These are phyloP conservation scores for Podosphaera xanthii DNA, from an alignment of 2,329 filamentous ascomycete genomes.

Conservation along the genomic window DNA sequence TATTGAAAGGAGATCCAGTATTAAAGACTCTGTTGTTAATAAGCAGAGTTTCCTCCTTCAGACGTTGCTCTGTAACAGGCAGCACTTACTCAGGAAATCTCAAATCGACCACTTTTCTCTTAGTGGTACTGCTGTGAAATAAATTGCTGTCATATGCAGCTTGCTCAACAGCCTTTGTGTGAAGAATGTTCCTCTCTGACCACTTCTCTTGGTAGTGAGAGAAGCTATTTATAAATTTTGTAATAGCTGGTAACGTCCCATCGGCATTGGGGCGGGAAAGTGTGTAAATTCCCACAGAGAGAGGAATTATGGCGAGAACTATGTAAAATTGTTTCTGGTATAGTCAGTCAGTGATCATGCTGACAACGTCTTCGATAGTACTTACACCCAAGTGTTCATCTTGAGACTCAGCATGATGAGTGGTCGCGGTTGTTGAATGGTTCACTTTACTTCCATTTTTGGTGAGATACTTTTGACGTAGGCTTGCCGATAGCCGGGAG, in stretches of 20 bases:
- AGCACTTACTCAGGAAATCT: slow-evolving; percentile 39
- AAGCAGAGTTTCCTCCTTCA: not conserved
- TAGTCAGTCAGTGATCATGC: slow-evolving; percentile 5
- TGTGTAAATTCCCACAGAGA: slow-evolving; percentile 22
- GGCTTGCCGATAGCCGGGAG: slow-evolving; percentile 11
- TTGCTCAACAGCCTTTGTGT: slow-evolving; percentile 36
- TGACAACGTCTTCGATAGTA: slow-evolving; percentile 6
- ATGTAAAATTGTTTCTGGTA: slow-evolving; percentile 24
- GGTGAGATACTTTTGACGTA: slow-evolving; percentile 7
- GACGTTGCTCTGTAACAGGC: not conserved
- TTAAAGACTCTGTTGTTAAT: slow-evolving; percentile 33
- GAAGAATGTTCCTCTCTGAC: slow-evolving; percentile 33
- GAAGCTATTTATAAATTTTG: slow-evolving; percentile 30
- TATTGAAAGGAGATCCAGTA: slow-evolving; percentile 37
- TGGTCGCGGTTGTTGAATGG: slow-evolving; percentile 6
- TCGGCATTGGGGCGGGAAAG: slow-evolving; percentile 18
- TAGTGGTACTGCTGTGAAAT: slow-evolving; percentile 24
- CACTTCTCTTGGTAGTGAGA: slow-evolving; percentile 27
- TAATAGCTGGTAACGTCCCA: slow-evolving; percentile 21
- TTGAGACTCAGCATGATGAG: slow-evolving; percentile 18
- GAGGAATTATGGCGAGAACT: slow-evolving; percentile 22
- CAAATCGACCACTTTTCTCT: slow-evolving; percentile 26
- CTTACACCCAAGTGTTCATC: slow-evolving; percentile 29
- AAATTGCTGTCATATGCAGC: slow-evolving; percentile 38
- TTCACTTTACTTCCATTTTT: slow-evolving; percentile 9